Percentiles rank a stretch among this genome's conserved stretches.
These are phyloP conservation scores for Dactylellina drechsleri DNA, from an alignment of 2,329 filamentous ascomycete species.

Conservation along the genomic window DNA sequence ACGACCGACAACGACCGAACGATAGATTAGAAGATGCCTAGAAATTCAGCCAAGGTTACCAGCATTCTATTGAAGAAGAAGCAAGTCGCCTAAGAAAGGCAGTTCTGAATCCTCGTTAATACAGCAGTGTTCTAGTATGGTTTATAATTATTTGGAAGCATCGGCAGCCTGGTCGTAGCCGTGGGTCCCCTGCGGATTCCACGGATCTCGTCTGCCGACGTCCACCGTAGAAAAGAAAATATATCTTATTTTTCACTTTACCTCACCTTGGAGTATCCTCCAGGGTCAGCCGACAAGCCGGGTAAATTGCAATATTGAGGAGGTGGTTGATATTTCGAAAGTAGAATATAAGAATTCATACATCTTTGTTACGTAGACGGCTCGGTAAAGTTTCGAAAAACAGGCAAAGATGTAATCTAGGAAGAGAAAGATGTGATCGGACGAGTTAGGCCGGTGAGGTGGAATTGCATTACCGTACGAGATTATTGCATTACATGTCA, in stretches of 20 bases:
- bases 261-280: not conserved
- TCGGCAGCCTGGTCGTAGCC: not conserved
- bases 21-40: constrained; percentile 31
- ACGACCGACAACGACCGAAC: constrained; percentile 8
- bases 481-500: no score
- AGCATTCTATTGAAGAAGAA: constrained; percentile 4
- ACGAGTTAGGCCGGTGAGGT: constrained; percentile 14
- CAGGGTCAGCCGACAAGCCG: constrained; percentile 35
- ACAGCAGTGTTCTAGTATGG: no score
- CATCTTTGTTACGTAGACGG: not conserved
- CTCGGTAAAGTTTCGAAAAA: no score
- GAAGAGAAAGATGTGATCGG: constrained; percentile 25
- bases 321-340: constrained; percentile 21
- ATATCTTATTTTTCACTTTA: constrained; percentile 2
- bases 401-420: no score
- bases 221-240: constrained; percentile 3
- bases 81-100: constrained; percentile 36
- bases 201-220: constrained; percentile 30
- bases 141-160: no score
- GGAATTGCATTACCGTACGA: constrained; percentile 18
- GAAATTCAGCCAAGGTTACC: constrained; percentile 22
- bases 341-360: not conserved
- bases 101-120: constrained; percentile 20
- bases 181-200: constrained; percentile 27
- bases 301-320: constrained; percentile 31